phyloP scores from a whole-genome alignment of 1,139 yeast genomes.

The Geotrichum phurueaensis region DNA sequence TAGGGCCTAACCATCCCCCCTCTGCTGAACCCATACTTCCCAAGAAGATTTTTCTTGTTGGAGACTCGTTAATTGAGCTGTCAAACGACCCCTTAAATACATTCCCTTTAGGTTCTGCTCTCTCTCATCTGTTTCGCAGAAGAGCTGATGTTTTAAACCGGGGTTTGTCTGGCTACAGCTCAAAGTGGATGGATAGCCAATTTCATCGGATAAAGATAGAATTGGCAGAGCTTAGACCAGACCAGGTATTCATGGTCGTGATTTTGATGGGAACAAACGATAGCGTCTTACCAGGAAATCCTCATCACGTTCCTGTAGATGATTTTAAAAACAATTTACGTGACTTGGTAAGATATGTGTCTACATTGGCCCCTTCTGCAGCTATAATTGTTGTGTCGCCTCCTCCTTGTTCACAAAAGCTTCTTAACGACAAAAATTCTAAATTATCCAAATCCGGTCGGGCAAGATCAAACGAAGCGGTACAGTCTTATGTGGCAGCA shows the following conservation, averaged over 20 bases:
- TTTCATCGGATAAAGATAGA: slow-evolving; percentile 9
- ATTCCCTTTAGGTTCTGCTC: slow-evolving; percentile 15
- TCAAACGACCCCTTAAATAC: slow-evolving; percentile 14
- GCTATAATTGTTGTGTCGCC: slow-evolving; percentile 16
- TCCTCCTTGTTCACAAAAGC: slow-evolving; percentile 16
- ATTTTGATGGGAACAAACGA: slow-evolving; percentile 20
- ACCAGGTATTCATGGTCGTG: slow-evolving; percentile 13
- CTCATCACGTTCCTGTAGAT: slow-evolving; percentile 18
- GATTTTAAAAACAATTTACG: slow-evolving; percentile 10
- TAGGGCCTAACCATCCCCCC: not conserved
- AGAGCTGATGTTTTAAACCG: slow-evolving; percentile 18
- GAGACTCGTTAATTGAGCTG: slow-evolving; percentile 20
- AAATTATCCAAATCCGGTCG: slow-evolving; percentile 16
- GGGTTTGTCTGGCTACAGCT: slow-evolving; percentile 18
- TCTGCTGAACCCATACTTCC: not conserved
- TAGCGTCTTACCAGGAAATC: slow-evolving; percentile 20
- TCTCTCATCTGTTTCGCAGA: slow-evolving; percentile 15
- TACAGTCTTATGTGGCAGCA: slow-evolving; percentile 9
- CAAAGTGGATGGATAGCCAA: slow-evolving; percentile 16
- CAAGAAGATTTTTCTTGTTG: slow-evolving; percentile 16
- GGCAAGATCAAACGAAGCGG: slow-evolving; percentile 12
- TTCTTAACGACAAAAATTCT: slow-evolving; percentile 12
- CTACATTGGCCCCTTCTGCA: not conserved
- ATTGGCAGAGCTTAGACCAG: not conserved
- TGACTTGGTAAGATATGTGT: not conserved